Evolutionary conservation across 441 rosid genomes (phyloP).

Genomic region (Euphorbia schlechtendalii): DNA sequence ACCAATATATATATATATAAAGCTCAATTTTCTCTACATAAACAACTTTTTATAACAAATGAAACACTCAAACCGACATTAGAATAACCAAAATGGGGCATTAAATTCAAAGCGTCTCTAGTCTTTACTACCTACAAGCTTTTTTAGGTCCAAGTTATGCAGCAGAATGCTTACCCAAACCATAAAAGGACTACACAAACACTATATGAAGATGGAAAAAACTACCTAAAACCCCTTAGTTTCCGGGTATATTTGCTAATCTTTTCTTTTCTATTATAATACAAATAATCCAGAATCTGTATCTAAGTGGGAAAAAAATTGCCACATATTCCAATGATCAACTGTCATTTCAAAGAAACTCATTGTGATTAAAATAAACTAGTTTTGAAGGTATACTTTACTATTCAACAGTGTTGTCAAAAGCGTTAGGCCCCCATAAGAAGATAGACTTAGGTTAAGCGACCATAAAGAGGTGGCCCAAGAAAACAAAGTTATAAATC

Average conservation of each 20-base stretch:
- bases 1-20: not conserved
- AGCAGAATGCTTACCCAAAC: not conserved
- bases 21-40: not conserved
- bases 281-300: not conserved
- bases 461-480: not conserved
- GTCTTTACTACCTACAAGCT: not conserved
- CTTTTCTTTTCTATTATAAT: not conserved
- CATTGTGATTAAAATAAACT: not conserved
- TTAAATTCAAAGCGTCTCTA: not conserved
- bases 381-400: not conserved
- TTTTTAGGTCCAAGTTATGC: not conserved
- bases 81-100: not conserved
- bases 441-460: too few species aligned
- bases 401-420: too few species aligned
- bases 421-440: too few species aligned
- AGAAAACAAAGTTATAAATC: too few species aligned
- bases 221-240: not conserved
- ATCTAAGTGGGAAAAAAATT: not conserved
- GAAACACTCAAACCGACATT: not conserved
- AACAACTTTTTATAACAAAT: not conserved
- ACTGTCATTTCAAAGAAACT: not conserved
- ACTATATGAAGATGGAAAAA: not conserved
- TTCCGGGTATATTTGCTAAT: not conserved
- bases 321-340: not conserved
- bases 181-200: not conserved